phyloP scores from a whole-genome alignment of 257 asterid genomes.

The Nicotiana tomentosiformis region DNA sequence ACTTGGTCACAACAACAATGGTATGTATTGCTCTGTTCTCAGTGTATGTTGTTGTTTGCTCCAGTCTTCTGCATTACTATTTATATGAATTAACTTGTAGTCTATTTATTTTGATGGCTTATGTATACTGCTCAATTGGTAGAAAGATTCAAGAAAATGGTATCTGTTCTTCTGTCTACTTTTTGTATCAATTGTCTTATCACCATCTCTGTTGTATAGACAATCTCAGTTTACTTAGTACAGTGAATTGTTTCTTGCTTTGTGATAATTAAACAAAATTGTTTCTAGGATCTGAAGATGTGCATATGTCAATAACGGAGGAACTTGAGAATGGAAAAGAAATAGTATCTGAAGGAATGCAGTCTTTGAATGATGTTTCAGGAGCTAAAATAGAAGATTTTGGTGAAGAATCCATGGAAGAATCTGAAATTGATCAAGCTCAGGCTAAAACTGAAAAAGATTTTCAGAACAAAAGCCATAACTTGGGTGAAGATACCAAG shows the following conservation, averaged over 20 bases:
- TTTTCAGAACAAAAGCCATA: not conserved
- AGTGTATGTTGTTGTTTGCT: not conserved
- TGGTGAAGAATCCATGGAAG: not conserved
- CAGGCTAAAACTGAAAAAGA: not conserved
- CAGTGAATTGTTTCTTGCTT: not conserved
- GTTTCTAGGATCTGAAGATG: conserved; percentile 1
- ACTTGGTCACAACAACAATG: not conserved
- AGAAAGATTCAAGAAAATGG: not conserved
- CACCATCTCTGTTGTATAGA: not conserved
- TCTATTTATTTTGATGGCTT: not conserved
- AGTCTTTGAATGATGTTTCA: not conserved
- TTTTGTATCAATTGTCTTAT: not conserved
- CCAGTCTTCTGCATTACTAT: not conserved
- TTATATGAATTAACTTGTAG: not conserved
- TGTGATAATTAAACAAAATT: not conserved
- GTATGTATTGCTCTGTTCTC: not conserved
- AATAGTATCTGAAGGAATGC: not conserved
- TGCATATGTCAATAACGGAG: not conserved
- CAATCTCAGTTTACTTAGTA: not conserved
- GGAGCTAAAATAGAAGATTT: not conserved
- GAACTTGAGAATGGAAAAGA: not conserved
- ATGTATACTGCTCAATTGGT: not conserved
- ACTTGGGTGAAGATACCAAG: not conserved
- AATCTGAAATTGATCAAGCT: not conserved
- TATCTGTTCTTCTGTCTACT: not conserved